Percentiles rank a stretch among this genome's conserved stretches.
These are phyloP conservation scores for Musa itinerans DNA, from an alignment of 176 grass and related monocot genomes.

Conservation along the genomic window DNA sequence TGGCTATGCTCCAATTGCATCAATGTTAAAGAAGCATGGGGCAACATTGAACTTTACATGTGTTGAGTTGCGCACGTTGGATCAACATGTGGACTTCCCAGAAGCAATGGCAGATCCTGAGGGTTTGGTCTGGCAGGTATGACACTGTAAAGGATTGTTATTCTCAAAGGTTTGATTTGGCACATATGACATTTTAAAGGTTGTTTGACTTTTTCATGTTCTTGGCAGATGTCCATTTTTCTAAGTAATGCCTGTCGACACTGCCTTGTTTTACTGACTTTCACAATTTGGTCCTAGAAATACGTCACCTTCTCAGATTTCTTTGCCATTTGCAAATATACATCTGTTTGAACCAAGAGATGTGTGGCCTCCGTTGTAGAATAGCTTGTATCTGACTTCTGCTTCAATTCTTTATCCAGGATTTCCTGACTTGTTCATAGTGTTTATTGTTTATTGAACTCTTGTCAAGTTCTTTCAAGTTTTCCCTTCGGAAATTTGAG, in stretches of 20 bases:
- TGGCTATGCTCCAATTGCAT: conserved; percentile 68
- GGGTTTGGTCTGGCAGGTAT: conserved; percentile 91
- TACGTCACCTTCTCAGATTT: neutral
- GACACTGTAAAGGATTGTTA: neutral
- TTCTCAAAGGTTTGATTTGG: conserved; percentile 81
- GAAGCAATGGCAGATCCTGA: conserved; percentile 80
- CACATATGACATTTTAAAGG: conserved; percentile 29
- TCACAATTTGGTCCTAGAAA: too few species aligned
- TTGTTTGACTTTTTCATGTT: neutral
- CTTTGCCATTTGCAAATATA: neutral
- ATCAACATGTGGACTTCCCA: conserved; percentile 64
- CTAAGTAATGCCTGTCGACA: too few species aligned
- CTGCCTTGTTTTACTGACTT: too few species aligned
- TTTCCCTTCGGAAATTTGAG: too few species aligned
- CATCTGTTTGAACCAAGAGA: too few species aligned
- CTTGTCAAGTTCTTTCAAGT: too few species aligned
- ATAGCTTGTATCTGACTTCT: too few species aligned
- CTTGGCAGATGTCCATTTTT: too few species aligned
- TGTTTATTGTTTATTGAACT: too few species aligned
- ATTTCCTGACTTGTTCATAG: too few species aligned
- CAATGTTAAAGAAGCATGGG: conserved; percentile 66
- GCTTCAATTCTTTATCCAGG: too few species aligned
- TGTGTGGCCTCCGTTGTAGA: too few species aligned
- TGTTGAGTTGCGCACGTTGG: conserved; percentile 66
- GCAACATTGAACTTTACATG: conserved; percentile 85